These are phyloP conservation scores for Paraleonurus japonicus DNA, from an alignment of 257 asterid genomes.

Conservation along the genomic window DNA sequence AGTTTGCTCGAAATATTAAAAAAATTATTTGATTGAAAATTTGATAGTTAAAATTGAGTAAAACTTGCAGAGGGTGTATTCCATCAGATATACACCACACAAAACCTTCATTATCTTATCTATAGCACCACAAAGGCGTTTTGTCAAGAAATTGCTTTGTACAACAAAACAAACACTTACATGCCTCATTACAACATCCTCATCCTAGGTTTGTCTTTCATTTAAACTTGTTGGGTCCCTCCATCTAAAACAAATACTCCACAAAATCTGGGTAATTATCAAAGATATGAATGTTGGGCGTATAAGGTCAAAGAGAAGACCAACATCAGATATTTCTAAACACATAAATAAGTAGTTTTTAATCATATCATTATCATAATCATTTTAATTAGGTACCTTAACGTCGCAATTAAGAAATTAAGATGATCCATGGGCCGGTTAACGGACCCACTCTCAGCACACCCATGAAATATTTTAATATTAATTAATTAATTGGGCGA, in stretches of 20 bases:
- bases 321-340: slow-evolving; percentile 31
- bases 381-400: slow-evolving; percentile 34
- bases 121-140: too few relatives aligned
- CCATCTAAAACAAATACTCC: neutral
- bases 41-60: too few relatives aligned
- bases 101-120: too few relatives aligned
- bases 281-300: slow-evolving; percentile 36
- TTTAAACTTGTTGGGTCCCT: neutral
- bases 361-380: slow-evolving; percentile 46
- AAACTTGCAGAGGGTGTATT: too few relatives aligned
- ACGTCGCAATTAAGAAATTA: slow-evolving; percentile 42
- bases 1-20: too few relatives aligned
- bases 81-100: neutral
- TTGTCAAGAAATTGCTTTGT: neutral
- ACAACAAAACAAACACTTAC: neutral
- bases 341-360: slow-evolving; percentile 6
- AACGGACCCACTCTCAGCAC: slow-evolving; percentile 43
- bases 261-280: neutral
- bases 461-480: slow-evolving; percentile 26
- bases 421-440: slow-evolving; percentile 85
- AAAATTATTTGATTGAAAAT: too few relatives aligned
- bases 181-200: slow-evolving; percentile 5
- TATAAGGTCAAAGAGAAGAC: slow-evolving; percentile 38
- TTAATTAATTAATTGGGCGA: slow-evolving; percentile 21
- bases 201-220: slow-evolving; percentile 17